These are phyloP conservation scores for Plenodomus biglobosus DNA, from an alignment of 2,329 filamentous ascomycete species.

Conservation along the genomic window DNA sequence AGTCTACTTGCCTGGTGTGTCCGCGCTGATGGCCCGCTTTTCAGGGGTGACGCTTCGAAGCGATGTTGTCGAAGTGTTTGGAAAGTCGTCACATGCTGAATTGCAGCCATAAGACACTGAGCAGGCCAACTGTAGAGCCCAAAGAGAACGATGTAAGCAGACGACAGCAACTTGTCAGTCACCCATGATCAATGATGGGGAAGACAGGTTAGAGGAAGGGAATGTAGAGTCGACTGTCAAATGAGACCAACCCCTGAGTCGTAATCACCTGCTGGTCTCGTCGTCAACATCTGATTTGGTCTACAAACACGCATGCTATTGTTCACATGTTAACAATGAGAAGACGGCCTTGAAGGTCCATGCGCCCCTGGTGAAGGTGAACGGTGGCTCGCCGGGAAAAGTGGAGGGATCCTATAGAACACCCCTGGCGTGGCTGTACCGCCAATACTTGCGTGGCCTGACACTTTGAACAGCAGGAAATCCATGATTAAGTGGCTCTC, in stretches of 20 bases:
- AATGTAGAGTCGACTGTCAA: not conserved
- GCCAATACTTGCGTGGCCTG: not conserved
- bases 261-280: not conserved
- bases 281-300: not conserved
- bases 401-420: not conserved
- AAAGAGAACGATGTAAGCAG: not conserved
- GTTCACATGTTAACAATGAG: not conserved
- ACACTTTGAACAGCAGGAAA: not conserved
- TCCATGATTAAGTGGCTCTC: not conserved
- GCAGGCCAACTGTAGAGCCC: not conserved
- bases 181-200: not conserved
- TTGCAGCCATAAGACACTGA: not conserved
- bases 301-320: not conserved
- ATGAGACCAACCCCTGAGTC: not conserved
- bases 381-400: not conserved
- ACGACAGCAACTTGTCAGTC: not conserved
- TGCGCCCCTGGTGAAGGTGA: not conserved
- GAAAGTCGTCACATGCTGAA: not conserved
- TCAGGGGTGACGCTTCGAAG: not conserved
- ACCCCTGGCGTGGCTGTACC: not conserved
- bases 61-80: not conserved
- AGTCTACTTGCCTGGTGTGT: not conserved
- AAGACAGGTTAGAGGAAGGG: not conserved
- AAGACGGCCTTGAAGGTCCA: not conserved
- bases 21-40: not conserved